Evolutionary conservation across 306 rosid species (phyloP), one percentile per base, ranked within the genome.

Genomic region (Hylodesmum podocarpum): DNA sequence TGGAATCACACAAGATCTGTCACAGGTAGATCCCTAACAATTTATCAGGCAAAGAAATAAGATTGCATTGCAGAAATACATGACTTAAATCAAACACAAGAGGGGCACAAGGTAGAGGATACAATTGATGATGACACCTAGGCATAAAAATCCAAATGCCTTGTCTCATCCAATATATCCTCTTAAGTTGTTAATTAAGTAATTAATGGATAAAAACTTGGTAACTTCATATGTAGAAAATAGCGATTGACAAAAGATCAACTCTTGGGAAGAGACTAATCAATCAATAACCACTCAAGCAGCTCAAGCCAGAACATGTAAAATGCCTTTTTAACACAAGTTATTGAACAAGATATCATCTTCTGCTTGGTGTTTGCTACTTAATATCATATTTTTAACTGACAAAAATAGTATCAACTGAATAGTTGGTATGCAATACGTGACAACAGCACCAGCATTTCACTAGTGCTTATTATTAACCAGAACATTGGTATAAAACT

Each of bases 41-140:
- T 62, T 59, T 21, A 75, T 64, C 47, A 21, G 49, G 50, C 50
- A 72, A 72, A 11, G 8, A 64, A 29, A 44, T 51, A 64, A 44
- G 4, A 18, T 27, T 59, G 50, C 18, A 72, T 3, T 15, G 68
- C 47, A 80, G 28, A 71, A 53, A 41, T 28, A 40, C 31, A 39
- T 11, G 24, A 66, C 62, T 49, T 40, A 37, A 72, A 51, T 41
- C 47, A 19, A 41, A 54, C 43, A 51, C 31, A 53, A 13, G 16
- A 70, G 28, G 47, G 14, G 9, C 43, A 78, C 28, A 34, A 36
- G 14, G 9, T 33, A 78, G 21, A 34, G 59, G 55, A 67, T 13
- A 54, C 12, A 28, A 49, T 0, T 37, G 73, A 15, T 15, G 47
- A 62, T 21, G 82, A 33, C 31, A 39, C 31, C 6, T 9, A 21